Percentiles rank a stretch among this genome's conserved stretches.
Conservation (phyloP, 75 land plant species). For the Selaginella tamariscina region DNA sequence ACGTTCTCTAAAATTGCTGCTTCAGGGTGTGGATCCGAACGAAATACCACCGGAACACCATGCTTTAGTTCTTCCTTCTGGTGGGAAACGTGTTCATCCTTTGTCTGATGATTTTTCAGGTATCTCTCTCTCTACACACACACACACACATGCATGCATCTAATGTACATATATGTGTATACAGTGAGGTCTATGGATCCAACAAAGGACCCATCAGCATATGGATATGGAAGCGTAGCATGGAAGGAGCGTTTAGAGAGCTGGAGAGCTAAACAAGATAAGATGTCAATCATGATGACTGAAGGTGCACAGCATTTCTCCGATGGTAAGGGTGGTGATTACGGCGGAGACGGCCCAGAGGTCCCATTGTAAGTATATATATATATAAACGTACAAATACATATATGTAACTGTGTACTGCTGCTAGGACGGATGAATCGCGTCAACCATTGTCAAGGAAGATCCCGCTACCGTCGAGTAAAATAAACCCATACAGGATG, state of each 20-base stretch:
- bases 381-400: neutral
- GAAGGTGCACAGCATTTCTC: conserved; percentile 1
- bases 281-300: conserved; percentile 29
- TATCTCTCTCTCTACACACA: neutral
- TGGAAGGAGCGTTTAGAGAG: conserved; percentile 89
- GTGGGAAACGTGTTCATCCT: neutral
- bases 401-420: neutral
- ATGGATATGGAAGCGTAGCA: conserved; percentile 74
- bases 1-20: neutral
- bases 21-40: neutral
- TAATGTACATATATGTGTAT: too few relatives aligned
- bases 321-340: neutral
- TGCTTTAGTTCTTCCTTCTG: conserved; percentile 33
- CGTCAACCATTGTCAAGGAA: conserved; percentile 12
- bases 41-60: conserved; percentile 42
- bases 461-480: neutral
- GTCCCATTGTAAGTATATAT: neutral
- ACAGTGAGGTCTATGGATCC: conserved; percentile 53
- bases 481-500: conserved; percentile 6
- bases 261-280: conserved; percentile 75
- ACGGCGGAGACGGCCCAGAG: conserved; percentile 3
- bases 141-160: too few relatives aligned
- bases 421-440: conserved; percentile 7
- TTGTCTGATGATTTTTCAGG: neutral
- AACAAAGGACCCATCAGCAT: conserved; percentile 34